These are phyloP conservation scores for Aspergillus felis DNA, from an alignment of 2,329 filamentous ascomycete species.

Conservation along the genomic window DNA sequence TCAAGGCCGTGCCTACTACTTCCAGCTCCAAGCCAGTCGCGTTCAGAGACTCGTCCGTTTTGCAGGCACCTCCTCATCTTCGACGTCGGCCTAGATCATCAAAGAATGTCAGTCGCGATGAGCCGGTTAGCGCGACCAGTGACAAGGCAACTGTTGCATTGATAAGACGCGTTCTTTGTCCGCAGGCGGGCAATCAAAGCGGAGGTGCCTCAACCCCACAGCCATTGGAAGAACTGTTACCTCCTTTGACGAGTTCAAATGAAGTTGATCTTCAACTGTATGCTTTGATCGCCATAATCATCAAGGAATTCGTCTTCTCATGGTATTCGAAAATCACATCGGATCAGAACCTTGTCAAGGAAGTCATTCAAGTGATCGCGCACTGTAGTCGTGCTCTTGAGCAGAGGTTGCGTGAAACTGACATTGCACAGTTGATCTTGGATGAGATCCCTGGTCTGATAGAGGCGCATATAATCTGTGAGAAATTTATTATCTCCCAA, in stretches of 20 bases:
- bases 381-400: conserved; percentile 87
- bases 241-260: conserved; percentile 89
- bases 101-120: conserved; percentile 35
- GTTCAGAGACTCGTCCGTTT: conserved; percentile 21
- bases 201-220: conserved; percentile 49
- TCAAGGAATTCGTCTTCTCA: conserved; percentile 83
- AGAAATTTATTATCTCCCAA: conserved; percentile 16
- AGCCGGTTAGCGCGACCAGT: conserved; percentile 52
- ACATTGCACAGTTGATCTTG: conserved; percentile 75
- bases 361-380: conserved; percentile 85
- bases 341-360: conserved; percentile 81
- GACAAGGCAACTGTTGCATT: conserved; percentile 76
- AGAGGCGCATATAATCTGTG: conserved; percentile 76
- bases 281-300: conserved; percentile 81
- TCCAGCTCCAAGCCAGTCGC: conserved; percentile 35
- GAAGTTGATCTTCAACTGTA: conserved; percentile 92
- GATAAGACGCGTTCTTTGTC: conserved; percentile 78
- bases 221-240: conserved; percentile 76
- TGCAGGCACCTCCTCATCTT: conserved; percentile 26
- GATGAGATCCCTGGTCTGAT: conserved; percentile 84
- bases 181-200: conserved; percentile 51
- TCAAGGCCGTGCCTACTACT: conserved; percentile 35
- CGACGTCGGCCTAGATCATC: conserved; percentile 27
- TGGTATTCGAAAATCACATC: conserved; percentile 94
- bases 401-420: conserved; percentile 75